Conservation (phyloP, 441 rosid genomes). For the Mallotus japonicus region DNA sequence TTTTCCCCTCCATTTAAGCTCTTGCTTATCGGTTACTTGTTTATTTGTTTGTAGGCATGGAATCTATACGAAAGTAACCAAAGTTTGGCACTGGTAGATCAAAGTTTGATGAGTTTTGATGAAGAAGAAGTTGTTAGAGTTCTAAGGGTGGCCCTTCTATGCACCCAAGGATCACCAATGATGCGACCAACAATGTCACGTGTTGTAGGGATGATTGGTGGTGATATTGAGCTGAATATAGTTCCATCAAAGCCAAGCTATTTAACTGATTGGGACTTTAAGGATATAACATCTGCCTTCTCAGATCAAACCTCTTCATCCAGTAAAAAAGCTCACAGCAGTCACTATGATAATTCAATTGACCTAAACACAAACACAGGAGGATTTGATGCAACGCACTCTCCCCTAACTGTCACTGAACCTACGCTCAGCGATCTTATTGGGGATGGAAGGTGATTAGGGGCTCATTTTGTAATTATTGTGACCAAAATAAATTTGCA, state of each 20-base stretch:
- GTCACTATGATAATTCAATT: neutral
- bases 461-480: too few species aligned
- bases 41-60: constrained; percentile 14
- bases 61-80: constrained; percentile 30
- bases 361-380: neutral
- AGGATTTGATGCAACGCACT: neutral
- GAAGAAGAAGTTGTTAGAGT: constrained; percentile 37
- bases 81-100: constrained; percentile 35
- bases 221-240: constrained; percentile 51
- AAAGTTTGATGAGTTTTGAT: constrained; percentile 23
- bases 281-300: constrained; percentile 19
- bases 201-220: constrained; percentile 54
- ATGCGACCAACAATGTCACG: constrained; percentile 60
- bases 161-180: constrained; percentile 59
- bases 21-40: neutral
- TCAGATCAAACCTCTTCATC: neutral
- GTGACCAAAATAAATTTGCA: too few species aligned
- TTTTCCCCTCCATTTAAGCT: neutral
- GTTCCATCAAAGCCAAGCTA: constrained; percentile 51
- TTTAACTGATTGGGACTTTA: constrained; percentile 33
- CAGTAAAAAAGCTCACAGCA: neutral
- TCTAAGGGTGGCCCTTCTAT: constrained; percentile 39
- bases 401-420: constrained; percentile 17
- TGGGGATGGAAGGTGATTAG: constrained; percentile 24
- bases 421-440: constrained; percentile 23